phyloP scores from a whole-genome alignment of 441 rosid species.

The Codiaeum variegatum region DNA sequence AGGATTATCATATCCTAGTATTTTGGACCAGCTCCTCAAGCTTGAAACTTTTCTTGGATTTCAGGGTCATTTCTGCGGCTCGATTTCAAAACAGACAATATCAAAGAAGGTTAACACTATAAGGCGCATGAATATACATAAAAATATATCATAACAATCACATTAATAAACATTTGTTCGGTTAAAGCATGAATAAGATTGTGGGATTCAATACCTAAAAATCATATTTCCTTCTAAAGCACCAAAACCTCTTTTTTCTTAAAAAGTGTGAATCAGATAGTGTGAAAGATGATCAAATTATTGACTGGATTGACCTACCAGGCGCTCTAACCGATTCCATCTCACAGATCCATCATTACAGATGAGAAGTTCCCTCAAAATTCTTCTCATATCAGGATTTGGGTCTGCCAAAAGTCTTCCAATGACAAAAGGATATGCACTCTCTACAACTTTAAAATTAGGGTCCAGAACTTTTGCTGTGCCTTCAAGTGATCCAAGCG shows the following conservation, averaged over 20 bases:
- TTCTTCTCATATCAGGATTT: conserved; percentile 95
- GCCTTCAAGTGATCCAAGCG: conserved; percentile 96
- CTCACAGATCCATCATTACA: conserved; percentile 85
- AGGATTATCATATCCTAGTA: neutral
- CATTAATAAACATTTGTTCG: neutral
- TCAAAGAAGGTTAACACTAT: neutral
- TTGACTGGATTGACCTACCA: conserved; percentile 41
- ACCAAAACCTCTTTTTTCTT: conserved; percentile 1
- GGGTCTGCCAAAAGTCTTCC: conserved; percentile 93
- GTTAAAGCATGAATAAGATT: too few relatives aligned
- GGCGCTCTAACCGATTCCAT: conserved; percentile 93
- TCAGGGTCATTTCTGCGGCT: neutral
- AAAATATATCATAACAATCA: neutral
- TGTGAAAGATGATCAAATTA: conserved; percentile 1
- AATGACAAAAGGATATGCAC: conserved; percentile 87
- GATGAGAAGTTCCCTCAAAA: conserved; percentile 83
- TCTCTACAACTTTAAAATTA: conserved; percentile 84
- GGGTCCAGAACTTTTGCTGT: conserved; percentile 94
- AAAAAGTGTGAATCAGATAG: neutral
- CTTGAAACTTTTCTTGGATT: neutral
- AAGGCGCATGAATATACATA: neutral
- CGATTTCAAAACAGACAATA: neutral
- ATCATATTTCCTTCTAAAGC: neutral
- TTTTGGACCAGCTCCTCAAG: neutral
- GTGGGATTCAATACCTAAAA: neutral